Evolutionary conservation across 2,329 filamentous ascomycete species (phyloP).

Genomic region (Didymella lethalis): DNA sequence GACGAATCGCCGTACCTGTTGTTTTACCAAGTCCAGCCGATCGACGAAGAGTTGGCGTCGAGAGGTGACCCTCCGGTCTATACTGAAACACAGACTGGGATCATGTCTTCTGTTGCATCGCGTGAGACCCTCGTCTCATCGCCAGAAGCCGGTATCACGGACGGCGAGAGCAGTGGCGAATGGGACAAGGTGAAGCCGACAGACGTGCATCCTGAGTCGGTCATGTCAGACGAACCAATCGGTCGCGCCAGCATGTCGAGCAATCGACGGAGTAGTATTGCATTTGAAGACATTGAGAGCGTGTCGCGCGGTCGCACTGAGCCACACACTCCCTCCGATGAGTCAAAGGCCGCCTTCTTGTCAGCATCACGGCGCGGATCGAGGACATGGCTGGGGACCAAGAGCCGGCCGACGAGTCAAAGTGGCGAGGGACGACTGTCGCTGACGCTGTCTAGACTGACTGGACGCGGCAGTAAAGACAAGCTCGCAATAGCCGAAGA

Average conservation of each 20-base stretch:
- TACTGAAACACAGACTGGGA: conserved; percentile 41
- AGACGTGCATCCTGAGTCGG: conserved; percentile 28
- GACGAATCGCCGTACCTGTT: conserved; percentile 93
- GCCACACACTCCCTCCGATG: conserved; percentile 55
- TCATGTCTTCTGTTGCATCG: conserved; percentile 36
- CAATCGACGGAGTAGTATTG: conserved; percentile 51
- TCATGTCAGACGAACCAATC: conserved; percentile 30
- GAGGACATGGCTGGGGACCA: conserved; percentile 42
- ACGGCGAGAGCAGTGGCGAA: conserved; percentile 31
- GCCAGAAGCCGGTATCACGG: conserved; percentile 8
- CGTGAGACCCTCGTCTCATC: conserved; percentile 40
- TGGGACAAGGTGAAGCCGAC: conserved; percentile 32
- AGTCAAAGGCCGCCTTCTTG: conserved; percentile 47
- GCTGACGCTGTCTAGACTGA: conserved; percentile 51
- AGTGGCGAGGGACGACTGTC: conserved; percentile 53
- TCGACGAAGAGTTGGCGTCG: conserved; percentile 69
- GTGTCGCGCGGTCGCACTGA: conserved; percentile 44
- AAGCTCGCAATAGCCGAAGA: conserved; percentile 44
- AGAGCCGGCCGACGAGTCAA: conserved; percentile 54
- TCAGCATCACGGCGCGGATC: conserved; percentile 46
- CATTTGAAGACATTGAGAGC: conserved; percentile 50
- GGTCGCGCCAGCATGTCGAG: conserved; percentile 50
- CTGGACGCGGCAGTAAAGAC: conserved; percentile 54
- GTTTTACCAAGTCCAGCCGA: conserved; percentile 93
- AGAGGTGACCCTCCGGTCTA: conserved; percentile 54